These are phyloP conservation scores for Phytophthora podocarpi DNA, from an alignment of 352 stramenopile species.

Conservation along the genomic window DNA sequence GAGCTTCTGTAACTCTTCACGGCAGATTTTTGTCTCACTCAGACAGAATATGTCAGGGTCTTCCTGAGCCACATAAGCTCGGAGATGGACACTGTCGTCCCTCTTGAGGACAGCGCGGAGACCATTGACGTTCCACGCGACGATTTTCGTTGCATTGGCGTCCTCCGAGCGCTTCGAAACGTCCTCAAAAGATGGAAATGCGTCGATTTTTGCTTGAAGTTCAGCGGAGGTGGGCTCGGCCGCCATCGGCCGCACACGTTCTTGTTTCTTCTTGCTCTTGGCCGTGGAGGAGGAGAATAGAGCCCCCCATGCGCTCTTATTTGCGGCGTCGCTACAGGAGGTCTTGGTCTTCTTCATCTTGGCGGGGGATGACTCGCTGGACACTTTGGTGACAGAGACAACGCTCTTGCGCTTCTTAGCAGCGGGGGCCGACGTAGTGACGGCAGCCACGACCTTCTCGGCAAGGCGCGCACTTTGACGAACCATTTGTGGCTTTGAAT, in stretches of 20 bases:
- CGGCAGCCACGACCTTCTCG: constrained; percentile 13
- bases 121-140: constrained; percentile 88
- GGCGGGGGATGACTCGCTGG: background rate
- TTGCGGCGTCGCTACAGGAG: constrained; percentile 28
- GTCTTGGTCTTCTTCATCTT: constrained; percentile 19
- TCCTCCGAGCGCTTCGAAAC: constrained; percentile 33
- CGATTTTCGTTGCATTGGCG: constrained; percentile 45
- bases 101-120: constrained; percentile 79
- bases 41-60: constrained; percentile 83
- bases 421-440: background rate
- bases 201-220: constrained; percentile 53
- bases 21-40: constrained; percentile 87
- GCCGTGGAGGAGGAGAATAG: constrained; percentile 35
- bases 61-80: constrained; percentile 78
- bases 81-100: constrained; percentile 66
- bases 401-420: constrained; percentile 28
- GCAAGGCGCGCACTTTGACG: constrained; percentile 43
- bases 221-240: constrained; percentile 38
- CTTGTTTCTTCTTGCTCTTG: constrained; percentile 11
- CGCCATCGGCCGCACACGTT: constrained; percentile 26
- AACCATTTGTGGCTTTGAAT: no score
- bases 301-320: constrained; percentile 48
- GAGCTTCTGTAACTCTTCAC: constrained; percentile 72
- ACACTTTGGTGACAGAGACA: background rate
- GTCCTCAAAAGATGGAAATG: constrained; percentile 54